Evolutionary conservation across 768 basidiomycete genomes (phyloP).

Genomic region (Podaxis carcinomalis): DNA sequence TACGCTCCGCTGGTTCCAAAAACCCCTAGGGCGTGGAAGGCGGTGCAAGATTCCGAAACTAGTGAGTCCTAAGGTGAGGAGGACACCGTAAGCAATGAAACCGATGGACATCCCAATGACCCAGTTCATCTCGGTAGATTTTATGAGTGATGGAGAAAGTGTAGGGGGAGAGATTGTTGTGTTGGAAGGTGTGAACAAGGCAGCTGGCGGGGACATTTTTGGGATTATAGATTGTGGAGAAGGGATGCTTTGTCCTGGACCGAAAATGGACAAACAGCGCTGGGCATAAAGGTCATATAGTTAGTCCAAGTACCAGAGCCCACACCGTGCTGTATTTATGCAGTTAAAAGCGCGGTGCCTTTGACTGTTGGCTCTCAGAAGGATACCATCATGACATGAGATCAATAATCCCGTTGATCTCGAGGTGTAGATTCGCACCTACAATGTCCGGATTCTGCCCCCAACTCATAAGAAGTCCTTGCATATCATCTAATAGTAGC

Average conservation of each 20-base stretch:
- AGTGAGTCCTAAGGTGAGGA: neutral
- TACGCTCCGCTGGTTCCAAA: neutral
- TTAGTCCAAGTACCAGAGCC: no score
- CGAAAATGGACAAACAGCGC: no score
- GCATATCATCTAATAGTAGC: no score
- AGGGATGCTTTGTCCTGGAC: neutral
- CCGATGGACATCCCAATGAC: constrained; percentile 3
- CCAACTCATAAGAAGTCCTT: no score
- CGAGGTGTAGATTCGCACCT: no score
- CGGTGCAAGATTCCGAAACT: neutral
- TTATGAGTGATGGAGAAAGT: neutral
- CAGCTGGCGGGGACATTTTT: neutral
- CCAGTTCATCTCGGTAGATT: neutral
- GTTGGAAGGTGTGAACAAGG: neutral
- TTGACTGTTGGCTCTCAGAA: no score
- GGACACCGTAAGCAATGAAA: neutral
- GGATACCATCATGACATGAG: no score
- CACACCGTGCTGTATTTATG: no score
- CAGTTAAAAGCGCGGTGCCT: no score
- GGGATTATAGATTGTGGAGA: neutral
- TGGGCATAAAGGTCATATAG: no score
- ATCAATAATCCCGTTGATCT: no score
- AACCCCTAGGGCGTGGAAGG: neutral
- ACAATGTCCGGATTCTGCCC: no score
- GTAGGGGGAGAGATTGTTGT: neutral